Conservation (phyloP, 1,139 yeast species). For the Pichia sp. region DNA sequence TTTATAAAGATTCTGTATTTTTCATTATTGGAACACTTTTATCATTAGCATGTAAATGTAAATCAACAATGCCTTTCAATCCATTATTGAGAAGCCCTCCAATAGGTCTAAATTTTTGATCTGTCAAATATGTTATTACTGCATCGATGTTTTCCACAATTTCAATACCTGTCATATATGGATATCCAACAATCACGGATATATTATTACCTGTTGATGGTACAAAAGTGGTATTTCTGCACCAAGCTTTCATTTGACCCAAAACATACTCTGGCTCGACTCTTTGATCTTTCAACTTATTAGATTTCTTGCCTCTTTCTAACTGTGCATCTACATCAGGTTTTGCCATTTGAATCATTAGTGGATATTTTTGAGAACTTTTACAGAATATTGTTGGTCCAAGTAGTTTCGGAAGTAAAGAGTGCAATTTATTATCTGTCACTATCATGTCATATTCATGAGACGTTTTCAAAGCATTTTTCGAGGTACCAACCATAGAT, state of each 20-base stretch:
- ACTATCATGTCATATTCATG: slow-evolving; percentile 60
- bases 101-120: slow-evolving; percentile 42
- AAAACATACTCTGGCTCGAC: slow-evolving; percentile 56
- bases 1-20: slow-evolving; percentile 1
- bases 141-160: slow-evolving; percentile 49
- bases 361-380: slow-evolving; percentile 55
- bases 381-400: slow-evolving; percentile 52
- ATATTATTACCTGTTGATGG: slow-evolving; percentile 52
- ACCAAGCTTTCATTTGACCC: slow-evolving; percentile 54
- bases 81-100: slow-evolving; percentile 49
- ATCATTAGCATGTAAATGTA: slow-evolving; percentile 34
- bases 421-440: slow-evolving; percentile 58
- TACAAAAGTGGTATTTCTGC: slow-evolving; percentile 51
- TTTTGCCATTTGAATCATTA: slow-evolving; percentile 56
- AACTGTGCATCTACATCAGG: slow-evolving; percentile 38
- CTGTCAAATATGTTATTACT: slow-evolving; percentile 44
- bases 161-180: slow-evolving; percentile 37
- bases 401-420: slow-evolving; percentile 47
- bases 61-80: slow-evolving; percentile 38
- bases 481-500: slow-evolving; percentile 38
- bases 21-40: slow-evolving; percentile 45
- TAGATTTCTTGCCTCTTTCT: slow-evolving; percentile 31
- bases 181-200: slow-evolving; percentile 46
- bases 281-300: slow-evolving; percentile 42
- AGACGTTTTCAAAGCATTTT: slow-evolving; percentile 39